Evolutionary conservation across 108 stramenopile species (phyloP).

Genomic region (Stephanodiscus triporus): DNA sequence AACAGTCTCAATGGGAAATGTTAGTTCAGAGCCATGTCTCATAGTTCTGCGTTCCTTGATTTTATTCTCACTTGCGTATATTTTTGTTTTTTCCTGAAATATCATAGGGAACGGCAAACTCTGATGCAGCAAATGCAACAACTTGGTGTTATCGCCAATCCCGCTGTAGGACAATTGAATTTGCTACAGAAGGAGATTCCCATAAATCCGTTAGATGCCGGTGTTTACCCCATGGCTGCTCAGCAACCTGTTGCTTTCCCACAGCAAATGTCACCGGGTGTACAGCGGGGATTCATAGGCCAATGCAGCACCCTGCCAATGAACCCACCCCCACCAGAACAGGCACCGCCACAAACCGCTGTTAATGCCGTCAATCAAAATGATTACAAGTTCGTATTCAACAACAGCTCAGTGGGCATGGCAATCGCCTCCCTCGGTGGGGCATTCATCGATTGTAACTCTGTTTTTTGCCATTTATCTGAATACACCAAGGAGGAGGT

Average conservation of each 20-base stretch:
- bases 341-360: neutral
- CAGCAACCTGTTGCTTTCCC: slow-evolving; percentile 29
- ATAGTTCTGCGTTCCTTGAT: neutral
- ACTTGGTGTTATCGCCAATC: slow-evolving; percentile 58
- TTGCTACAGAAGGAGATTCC: slow-evolving; percentile 65
- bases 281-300: slow-evolving; percentile 11
- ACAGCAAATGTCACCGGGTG: slow-evolving; percentile 53
- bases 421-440: slow-evolving; percentile 92
- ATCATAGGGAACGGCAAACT: slow-evolving; percentile 41
- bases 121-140: slow-evolving; percentile 85
- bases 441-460: slow-evolving; percentile 88
- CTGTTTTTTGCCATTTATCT: slow-evolving; percentile 76
- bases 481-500: slow-evolving; percentile 79
- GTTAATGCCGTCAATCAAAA: slow-evolving; percentile 47
- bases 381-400: slow-evolving; percentile 82
- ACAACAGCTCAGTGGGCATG: slow-evolving; percentile 84
- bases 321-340: slow-evolving; percentile 3
- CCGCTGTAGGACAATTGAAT: neutral
- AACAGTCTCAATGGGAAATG: slow-evolving; percentile 87
- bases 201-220: slow-evolving; percentile 64
- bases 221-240: slow-evolving; percentile 66
- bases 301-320: slow-evolving; percentile 5
- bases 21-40: slow-evolving; percentile 31
- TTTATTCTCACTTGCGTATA: neutral
- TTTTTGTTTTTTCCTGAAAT: neutral